Percentiles rank a stretch among this genome's conserved stretches.
phyloP scores from a whole-genome alignment of 2,329 filamentous ascomycete genomes.

The Phaeosphaeria sp. region DNA sequence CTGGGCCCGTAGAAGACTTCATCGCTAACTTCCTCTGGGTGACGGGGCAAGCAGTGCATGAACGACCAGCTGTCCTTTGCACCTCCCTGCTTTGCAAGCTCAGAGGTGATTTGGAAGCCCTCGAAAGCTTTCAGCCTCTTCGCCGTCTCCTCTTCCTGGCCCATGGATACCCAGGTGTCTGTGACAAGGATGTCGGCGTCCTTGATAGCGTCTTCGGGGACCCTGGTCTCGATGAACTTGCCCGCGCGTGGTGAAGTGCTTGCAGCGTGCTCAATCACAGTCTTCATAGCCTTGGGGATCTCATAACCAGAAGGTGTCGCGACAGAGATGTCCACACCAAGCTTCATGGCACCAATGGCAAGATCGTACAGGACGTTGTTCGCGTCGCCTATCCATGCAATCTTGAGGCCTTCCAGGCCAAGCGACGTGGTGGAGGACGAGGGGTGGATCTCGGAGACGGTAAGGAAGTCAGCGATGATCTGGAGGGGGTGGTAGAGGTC shows the following conservation, averaged over 20 bases:
- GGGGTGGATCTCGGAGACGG: slow-evolving; percentile 79
- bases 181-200: slow-evolving; percentile 90
- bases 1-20: slow-evolving; percentile 89
- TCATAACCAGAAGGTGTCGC: slow-evolving; percentile 85
- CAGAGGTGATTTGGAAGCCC: slow-evolving; percentile 89
- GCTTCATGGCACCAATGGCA: slow-evolving; percentile 84
- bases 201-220: slow-evolving; percentile 85
- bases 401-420: slow-evolving; percentile 81
- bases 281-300: slow-evolving; percentile 76
- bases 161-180: slow-evolving; percentile 99
- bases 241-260: slow-evolving; percentile 64
- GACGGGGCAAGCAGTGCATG: slow-evolving; percentile 96
- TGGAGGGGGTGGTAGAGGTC: slow-evolving; percentile 94
- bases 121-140: slow-evolving; percentile 81
- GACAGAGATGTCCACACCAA: slow-evolving; percentile 84
- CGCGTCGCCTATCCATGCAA: slow-evolving; percentile 95
- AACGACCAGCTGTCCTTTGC: slow-evolving; percentile 94
- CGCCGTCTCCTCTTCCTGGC: slow-evolving; percentile 84
- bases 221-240: slow-evolving; percentile 74
- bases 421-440: slow-evolving; percentile 58
- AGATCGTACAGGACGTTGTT: slow-evolving; percentile 98
- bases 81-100: slow-evolving; percentile 81
- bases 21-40: slow-evolving; percentile 90
- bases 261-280: slow-evolving; percentile 72
- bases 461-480: slow-evolving; percentile 91